A percentile compares a stretch with the other conserved stretches of the same genome.
Conservation (phyloP, 352 stramenopile genomes). For the Pseudoperonospora humuli region DNA sequence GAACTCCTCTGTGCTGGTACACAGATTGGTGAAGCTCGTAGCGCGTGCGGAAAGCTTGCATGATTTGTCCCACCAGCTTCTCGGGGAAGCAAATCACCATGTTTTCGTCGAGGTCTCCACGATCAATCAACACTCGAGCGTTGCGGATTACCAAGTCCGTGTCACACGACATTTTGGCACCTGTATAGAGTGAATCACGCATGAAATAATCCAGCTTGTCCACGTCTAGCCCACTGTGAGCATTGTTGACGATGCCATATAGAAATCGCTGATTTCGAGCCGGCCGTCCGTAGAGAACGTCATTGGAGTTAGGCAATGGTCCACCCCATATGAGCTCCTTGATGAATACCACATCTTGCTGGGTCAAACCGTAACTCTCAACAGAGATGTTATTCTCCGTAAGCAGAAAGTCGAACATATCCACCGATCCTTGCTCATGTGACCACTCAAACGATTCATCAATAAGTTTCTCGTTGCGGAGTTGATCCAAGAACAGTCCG, state of each 20-base stretch:
- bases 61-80: conserved; percentile 79
- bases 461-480: conserved; percentile 31
- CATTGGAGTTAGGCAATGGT: conserved; percentile 31
- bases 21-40: conserved; percentile 83
- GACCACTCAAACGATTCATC: conserved; percentile 41
- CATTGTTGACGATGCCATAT: conserved; percentile 88
- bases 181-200: conserved; percentile 71
- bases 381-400: conserved; percentile 47
- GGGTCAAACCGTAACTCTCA: conserved; percentile 35
- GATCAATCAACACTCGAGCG: conserved; percentile 59
- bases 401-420: conserved; percentile 68
- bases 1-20: conserved; percentile 81
- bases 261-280: conserved; percentile 51
- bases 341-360: conserved; percentile 63
- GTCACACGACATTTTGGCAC: conserved; percentile 68
- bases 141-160: conserved; percentile 68
- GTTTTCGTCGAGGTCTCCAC: conserved; percentile 27
- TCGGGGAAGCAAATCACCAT: conserved; percentile 81
- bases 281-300: conserved; percentile 31
- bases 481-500: conserved; percentile 57
- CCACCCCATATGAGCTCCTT: conserved; percentile 73
- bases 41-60: conserved; percentile 84
- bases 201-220: conserved; percentile 90
- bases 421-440: conserved; percentile 67
- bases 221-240: conserved; percentile 77